phyloP scores from a whole-genome alignment of 2,329 filamentous ascomycete genomes.

The Ceratocystis cubensis region DNA sequence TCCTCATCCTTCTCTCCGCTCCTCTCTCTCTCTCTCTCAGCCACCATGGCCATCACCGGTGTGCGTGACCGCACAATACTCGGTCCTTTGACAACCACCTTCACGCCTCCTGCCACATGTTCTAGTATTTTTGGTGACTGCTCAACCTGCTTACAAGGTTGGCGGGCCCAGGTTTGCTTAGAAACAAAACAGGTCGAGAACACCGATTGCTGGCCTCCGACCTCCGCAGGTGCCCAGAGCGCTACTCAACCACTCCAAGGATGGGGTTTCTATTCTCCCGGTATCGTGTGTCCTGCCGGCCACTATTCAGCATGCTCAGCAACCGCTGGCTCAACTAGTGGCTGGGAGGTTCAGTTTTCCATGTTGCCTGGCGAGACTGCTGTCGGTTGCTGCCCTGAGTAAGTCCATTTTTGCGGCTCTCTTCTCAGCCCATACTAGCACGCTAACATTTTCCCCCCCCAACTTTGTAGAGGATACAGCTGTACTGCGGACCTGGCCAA shows the following conservation, averaged over 20 bases:
- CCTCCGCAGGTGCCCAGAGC: slow-evolving; percentile 7
- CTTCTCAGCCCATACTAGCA: slow-evolving; percentile 12
- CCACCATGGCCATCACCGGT: slow-evolving; percentile 19
- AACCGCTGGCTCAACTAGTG: slow-evolving; percentile 23
- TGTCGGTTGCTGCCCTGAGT: slow-evolving; percentile 28
- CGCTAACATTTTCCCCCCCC: neutral
- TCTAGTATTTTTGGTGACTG: slow-evolving; percentile 19
- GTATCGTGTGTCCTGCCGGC: slow-evolving; percentile 27
- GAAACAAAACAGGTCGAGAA: slow-evolving; percentile 19
- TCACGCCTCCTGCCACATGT: slow-evolving; percentile 20
- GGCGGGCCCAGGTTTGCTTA: slow-evolving; percentile 15
- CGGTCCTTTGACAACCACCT: slow-evolving; percentile 23
- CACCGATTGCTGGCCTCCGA: slow-evolving; percentile 18
- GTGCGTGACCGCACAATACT: slow-evolving; percentile 18
- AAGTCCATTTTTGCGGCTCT: slow-evolving; percentile 21
- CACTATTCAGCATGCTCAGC: slow-evolving; percentile 28
- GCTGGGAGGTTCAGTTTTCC: slow-evolving; percentile 26
- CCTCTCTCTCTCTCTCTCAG: neutral
- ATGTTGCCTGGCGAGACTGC: slow-evolving; percentile 26
- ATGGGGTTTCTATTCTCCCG: slow-evolving; percentile 30
- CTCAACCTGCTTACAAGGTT: slow-evolving; percentile 12
- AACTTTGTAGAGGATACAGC: slow-evolving; percentile 21
- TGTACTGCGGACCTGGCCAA: slow-evolving; percentile 23
- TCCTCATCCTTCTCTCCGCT: neutral
- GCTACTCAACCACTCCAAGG: slow-evolving; percentile 21